Evolutionary conservation across 2,329 filamentous ascomycete genomes (phyloP).

Genomic region (Magnaporthiopsis rhizophila): DNA sequence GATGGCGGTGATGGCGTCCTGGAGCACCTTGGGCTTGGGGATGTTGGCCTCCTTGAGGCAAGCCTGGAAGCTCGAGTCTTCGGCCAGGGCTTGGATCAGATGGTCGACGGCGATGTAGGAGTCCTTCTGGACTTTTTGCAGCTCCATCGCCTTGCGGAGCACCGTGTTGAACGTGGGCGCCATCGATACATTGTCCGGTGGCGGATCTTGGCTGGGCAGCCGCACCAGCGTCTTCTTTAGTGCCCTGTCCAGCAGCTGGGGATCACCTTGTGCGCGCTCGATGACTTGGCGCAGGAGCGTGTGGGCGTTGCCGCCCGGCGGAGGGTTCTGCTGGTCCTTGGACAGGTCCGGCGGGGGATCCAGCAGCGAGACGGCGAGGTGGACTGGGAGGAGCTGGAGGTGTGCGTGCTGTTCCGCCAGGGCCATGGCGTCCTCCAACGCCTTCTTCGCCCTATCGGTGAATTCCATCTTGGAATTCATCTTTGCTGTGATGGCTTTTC

Average conservation of each 20-base stretch:
- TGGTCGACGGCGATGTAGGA: conserved; percentile 92
- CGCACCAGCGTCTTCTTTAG: conserved; percentile 90
- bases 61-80: conserved; percentile 67
- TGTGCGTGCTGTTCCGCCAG: conserved; percentile 87
- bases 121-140: conserved; percentile 97
- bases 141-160: conserved; percentile 73
- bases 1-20: conserved; percentile 84
- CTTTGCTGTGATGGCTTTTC: conserved; percentile 21
- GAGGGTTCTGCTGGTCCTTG: conserved; percentile 74
- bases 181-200: conserved; percentile 79
- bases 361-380: conserved; percentile 77
- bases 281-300: conserved; percentile 94
- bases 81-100: conserved; percentile 74
- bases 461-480: conserved; percentile 82
- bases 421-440: conserved; percentile 79
- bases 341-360: conserved; percentile 68
- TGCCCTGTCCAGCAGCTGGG: conserved; percentile 77
- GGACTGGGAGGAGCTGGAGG: conserved; percentile 81
- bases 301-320: conserved; percentile 46
- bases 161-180: conserved; percentile 76
- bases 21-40: conserved; percentile 82
- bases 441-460: conserved; percentile 86
- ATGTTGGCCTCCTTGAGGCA: conserved; percentile 81
- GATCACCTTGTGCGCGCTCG: conserved; percentile 87
- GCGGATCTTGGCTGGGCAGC: conserved; percentile 87